phyloP scores from a whole-genome alignment of 768 basidiomycete species.

The Hygrocybe coccinea region DNA sequence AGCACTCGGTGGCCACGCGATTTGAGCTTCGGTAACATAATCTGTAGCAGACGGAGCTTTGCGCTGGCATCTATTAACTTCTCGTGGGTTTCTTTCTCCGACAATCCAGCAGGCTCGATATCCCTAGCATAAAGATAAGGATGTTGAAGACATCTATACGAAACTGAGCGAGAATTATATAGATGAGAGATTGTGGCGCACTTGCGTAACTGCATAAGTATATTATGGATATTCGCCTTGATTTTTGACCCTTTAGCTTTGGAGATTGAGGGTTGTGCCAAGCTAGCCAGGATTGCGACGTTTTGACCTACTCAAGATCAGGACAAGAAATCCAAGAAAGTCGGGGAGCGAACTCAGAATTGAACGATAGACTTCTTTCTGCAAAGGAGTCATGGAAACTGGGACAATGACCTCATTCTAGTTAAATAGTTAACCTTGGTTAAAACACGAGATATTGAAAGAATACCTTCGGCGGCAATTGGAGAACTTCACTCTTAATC shows the following conservation, averaged over 20 bases:
- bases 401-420: conserved; percentile 92
- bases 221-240: conserved; percentile 68
- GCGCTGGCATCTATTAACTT: conserved; percentile 78
- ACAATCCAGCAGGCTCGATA: conserved; percentile 68
- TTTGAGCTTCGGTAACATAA: conserved; percentile 76
- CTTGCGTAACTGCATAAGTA: conserved; percentile 88
- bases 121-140: conserved; percentile 79
- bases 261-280: conserved; percentile 43
- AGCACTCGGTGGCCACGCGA: conserved; percentile 84
- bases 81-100: conserved; percentile 59
- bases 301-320: conserved; percentile 54
- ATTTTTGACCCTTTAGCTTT: conserved; percentile 28
- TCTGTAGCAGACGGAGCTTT: conserved; percentile 77
- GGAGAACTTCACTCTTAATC: conserved; percentile 87
- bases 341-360: conserved; percentile 57
- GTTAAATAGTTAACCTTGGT: background rate
- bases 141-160: conserved; percentile 76
- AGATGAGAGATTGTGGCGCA: conserved; percentile 30
- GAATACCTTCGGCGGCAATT: conserved; percentile 82
- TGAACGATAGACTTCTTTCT: conserved; percentile 83
- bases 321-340: conserved; percentile 1
- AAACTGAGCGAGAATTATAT: conserved; percentile 2
- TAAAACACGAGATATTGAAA: background rate
- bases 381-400: conserved; percentile 78
- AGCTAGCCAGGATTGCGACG: conserved; percentile 55